Percentiles rank a stretch among this genome's conserved stretches.
Conservation (phyloP, 495 filamentous ascomycete genomes). For the Neurospora sp. region DNA sequence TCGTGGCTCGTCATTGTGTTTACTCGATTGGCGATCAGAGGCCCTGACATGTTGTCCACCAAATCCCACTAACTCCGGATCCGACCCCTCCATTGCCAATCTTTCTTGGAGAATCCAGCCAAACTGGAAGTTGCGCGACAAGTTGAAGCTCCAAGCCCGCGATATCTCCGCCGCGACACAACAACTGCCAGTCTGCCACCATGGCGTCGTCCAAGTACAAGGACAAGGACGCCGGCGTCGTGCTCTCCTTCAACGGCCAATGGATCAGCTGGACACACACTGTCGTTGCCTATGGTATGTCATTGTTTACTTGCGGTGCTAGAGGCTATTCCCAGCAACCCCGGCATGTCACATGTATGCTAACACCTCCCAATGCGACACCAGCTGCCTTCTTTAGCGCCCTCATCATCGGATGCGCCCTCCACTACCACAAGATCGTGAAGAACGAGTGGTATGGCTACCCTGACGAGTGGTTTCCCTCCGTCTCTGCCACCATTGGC, state of each 20-base stretch:
- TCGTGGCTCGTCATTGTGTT: neutral
- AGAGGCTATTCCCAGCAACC: neutral
- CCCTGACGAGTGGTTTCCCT: conserved; percentile 98
- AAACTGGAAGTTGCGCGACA: neutral
- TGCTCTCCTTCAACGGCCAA: conserved; percentile 76
- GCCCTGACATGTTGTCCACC: neutral
- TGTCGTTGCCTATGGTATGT: conserved; percentile 62
- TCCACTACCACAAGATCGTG: conserved; percentile 96
- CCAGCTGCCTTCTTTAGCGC: conserved; percentile 84
- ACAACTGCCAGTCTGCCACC: neutral
- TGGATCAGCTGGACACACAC: conserved; percentile 92
- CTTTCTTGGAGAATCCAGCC: neutral
- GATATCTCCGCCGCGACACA: neutral
- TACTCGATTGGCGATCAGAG: neutral
- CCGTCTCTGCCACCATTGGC: conserved; percentile 96
- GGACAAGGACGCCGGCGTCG: conserved; percentile 63
- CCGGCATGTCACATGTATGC: too few relatives aligned
- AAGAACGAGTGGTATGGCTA: conserved; percentile 96
- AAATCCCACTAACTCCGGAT: neutral
- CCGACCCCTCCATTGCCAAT: neutral
- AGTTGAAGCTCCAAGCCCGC: neutral
- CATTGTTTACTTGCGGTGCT: neutral
- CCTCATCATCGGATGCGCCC: conserved; percentile 66
- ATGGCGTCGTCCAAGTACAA: conserved; percentile 59
- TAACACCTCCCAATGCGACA: conserved; percentile 1